Base-by-base conservation (phyloP, 192 early-diverging fungal genomes). In the Backusella tarrabulga region DNA sequence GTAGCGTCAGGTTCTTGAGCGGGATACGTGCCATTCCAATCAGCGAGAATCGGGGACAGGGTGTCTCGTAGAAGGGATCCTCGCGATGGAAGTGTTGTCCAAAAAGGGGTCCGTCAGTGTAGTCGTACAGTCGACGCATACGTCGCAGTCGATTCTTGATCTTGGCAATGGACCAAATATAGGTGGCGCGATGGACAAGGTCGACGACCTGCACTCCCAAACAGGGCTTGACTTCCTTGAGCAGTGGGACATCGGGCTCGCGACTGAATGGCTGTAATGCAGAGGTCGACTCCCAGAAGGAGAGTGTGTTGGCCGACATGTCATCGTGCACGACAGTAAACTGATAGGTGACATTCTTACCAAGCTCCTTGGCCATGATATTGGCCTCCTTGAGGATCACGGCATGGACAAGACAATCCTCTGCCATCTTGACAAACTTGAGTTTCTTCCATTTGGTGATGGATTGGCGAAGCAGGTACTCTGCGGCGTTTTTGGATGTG, bases 351-450 rank as follows among this genome's bases (percentile, higher is more conserved):
- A 94, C 91, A 34, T 92, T 85, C 52, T 93, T 95, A 6, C 83
- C 86, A 19, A 97, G 85, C 80, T 98, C 96, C 69, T 92, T 92
- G 77, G 92, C 86, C 41, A 95, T 95, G 9, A 97, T 87, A 72
- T 97, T 98, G 63, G 95, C 96, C 76, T 97, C 94, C 82, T 97
- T 97, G 40, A 98, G 81, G 5, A 91, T 74, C 5, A 90, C 84
- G 0, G 90, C 89, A 73, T 92, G 89, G n/a, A 85, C 85, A 44
- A 93, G 74, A 67, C 92, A 89, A 5, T 84, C 80, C 50, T 92
- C 89, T 6, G 89, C 89, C 71, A 93, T 88, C 15, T 83, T 78
- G 6, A 92, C 86, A 67, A 84, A 84, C 72, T 87, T 85, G 69
- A 86, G 80, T 9, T 77, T 73, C 77, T 80, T 86, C 88, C 88